phyloP scores from a whole-genome alignment of 345 rosid genomes.

The Aegle marmelos region DNA sequence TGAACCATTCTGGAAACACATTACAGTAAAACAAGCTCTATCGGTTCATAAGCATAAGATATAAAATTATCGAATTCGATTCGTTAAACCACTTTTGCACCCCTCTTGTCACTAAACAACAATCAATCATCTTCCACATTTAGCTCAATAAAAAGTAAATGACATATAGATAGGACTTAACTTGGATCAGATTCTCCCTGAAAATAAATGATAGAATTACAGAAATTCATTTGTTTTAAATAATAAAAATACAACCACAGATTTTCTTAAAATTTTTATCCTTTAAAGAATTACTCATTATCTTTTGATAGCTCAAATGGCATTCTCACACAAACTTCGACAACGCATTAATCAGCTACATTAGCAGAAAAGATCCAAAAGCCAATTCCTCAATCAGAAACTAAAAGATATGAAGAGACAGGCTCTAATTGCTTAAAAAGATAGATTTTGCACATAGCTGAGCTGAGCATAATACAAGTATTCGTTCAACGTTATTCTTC shows the following conservation, averaged over 20 bases:
- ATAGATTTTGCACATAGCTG: background rate
- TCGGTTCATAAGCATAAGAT: constrained; percentile 2
- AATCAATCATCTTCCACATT: background rate
- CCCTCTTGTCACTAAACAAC: background rate
- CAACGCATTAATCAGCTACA: background rate
- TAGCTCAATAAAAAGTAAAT: background rate
- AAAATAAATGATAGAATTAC: background rate
- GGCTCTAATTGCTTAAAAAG: background rate
- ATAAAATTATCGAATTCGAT: background rate
- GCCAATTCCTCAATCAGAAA: constrained; percentile 3
- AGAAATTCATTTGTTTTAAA: background rate
- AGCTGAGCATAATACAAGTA: background rate
- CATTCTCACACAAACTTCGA: background rate
- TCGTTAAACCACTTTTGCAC: background rate
- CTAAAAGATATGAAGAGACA: background rate
- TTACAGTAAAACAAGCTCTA: constrained; percentile 12
- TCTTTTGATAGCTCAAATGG: background rate
- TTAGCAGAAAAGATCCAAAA: background rate
- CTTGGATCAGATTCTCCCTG: background rate
- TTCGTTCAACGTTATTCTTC: background rate
- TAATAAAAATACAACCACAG: background rate
- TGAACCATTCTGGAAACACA: constrained; percentile 22
- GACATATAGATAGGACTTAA: background rate
- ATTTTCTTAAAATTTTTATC: background rate
- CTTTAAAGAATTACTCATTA: background rate